These are phyloP conservation scores for Mycena chlorophos DNA, from an alignment of 768 basidiomycete genomes.

Conservation along the genomic window DNA sequence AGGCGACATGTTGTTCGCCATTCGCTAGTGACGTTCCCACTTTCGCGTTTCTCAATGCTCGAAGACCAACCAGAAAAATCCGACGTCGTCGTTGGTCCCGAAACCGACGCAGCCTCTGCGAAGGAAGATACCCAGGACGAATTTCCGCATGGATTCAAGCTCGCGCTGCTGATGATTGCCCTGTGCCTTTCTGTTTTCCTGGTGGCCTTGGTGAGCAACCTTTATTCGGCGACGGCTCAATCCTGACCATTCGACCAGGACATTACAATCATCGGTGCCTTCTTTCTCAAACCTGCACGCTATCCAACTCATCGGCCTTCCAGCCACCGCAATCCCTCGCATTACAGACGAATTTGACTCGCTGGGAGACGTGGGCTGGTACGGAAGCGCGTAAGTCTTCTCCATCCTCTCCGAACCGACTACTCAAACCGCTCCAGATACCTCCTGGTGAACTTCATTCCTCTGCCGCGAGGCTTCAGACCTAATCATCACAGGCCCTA, in stretches of 20 bases:
- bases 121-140: too few relatives aligned
- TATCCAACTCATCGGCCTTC: not conserved
- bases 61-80: too few relatives aligned
- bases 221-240: not conserved
- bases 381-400: conserved; percentile 25
- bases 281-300: too few relatives aligned
- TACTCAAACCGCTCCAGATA: not conserved
- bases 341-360: conserved; percentile 33
- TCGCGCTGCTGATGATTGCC: conserved; percentile 3
- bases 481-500: conserved; percentile 13
- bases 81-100: too few relatives aligned
- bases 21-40: too few relatives aligned
- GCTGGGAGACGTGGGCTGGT: conserved; percentile 26
- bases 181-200: conserved; percentile 19
- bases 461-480: not conserved
- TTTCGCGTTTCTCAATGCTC: too few relatives aligned
- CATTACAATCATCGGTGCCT: conserved; percentile 1
- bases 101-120: not conserved
- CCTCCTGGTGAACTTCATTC: conserved; percentile 2
- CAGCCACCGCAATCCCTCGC: conserved; percentile 29
- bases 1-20: too few relatives aligned
- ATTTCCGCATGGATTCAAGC: not conserved
- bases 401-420: conserved; percentile 13
- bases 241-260: not conserved
- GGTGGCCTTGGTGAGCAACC: conserved; percentile 8